Evolutionary conservation across 1,284 basidiomycete genomes (phyloP), one percentile per base, ranked within the genome.

Genomic region (Ceratobasidium sp.): DNA sequence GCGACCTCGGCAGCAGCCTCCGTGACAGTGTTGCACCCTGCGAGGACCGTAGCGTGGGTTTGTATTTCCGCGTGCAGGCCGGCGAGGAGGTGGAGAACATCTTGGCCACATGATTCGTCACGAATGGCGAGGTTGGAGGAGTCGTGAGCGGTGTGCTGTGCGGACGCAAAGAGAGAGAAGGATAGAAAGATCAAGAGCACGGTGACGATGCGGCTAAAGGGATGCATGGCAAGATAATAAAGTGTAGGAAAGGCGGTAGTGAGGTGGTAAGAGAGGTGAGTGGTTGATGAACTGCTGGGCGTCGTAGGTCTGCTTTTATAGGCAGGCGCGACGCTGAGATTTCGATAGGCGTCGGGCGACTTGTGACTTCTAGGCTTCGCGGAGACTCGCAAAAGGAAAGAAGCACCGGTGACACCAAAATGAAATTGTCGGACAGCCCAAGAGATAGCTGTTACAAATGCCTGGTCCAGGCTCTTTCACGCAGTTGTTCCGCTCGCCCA

Each of bases 101-200:
- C 38, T 3, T 58, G 7, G 8, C 20, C 56, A 4, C 22, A 7
- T 20, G 22, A 40, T 17, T 17, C 60, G 22, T 17, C 5, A 12
- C 47, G 47, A 20, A 20, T 25, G 10, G 60, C 49, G 25, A 52
- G 32, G 22, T 40, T 47, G 3, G 38, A 22, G 20, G 22, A 40
- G 10, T 47, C 47, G 13, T 20, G 6, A 8, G 32, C 7, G 8
- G 38, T 32, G 7, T 45, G 60, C 13, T 52, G 35, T 22, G 60
- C 60, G 35, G 47, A 52, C 4, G 49, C n/a, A 15, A 64, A 34
- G 34, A 64, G 40, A 49, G 34, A 40, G 22, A 64, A 25, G 8
- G 60, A 64, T 20, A 64, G 49, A 32, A 64, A 32, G 47, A 64
- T 52, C 1, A 64, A 47, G 22, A 64, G 49, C 47, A 64, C 50